phyloP scores from a whole-genome alignment of 129 eudicot species.

The Chrysanthemum makinoi region DNA sequence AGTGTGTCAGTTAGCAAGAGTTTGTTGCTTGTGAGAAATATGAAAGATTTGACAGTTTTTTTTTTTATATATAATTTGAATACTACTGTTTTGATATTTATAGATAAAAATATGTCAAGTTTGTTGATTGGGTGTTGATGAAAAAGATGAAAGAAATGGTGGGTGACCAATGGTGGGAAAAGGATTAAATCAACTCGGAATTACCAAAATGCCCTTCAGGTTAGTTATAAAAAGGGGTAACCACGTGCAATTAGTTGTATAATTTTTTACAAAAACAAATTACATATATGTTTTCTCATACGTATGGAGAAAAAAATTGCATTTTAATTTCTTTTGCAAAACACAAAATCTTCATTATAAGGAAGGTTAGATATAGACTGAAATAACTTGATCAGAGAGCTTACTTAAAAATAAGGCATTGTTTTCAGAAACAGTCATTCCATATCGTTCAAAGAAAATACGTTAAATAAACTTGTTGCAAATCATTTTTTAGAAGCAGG shows the following conservation, averaged over 20 bases:
- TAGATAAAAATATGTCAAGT: neutral
- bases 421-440: no score
- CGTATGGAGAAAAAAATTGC: no score
- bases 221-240: neutral
- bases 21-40: conserved; percentile 22
- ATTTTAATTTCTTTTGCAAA: no score
- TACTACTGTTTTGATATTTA: conserved; percentile 23
- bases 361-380: no score
- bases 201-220: conserved; percentile 19
- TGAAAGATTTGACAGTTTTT: conserved; percentile 1
- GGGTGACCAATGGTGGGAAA: conserved; percentile 34
- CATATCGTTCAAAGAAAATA: no score
- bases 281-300: no score
- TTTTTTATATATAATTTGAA: neutral
- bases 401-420: no score
- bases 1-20: conserved; percentile 23
- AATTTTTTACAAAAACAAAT: no score
- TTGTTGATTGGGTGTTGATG: conserved; percentile 23
- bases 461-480: no score
- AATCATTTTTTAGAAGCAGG: no score
- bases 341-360: no score
- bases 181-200: conserved; percentile 3
- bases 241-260: neutral
- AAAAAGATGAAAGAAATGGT: conserved; percentile 18
- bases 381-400: no score